Evolutionary conservation across 306 rosid genomes (phyloP).

Genomic region (Sicyos edulis): DNA sequence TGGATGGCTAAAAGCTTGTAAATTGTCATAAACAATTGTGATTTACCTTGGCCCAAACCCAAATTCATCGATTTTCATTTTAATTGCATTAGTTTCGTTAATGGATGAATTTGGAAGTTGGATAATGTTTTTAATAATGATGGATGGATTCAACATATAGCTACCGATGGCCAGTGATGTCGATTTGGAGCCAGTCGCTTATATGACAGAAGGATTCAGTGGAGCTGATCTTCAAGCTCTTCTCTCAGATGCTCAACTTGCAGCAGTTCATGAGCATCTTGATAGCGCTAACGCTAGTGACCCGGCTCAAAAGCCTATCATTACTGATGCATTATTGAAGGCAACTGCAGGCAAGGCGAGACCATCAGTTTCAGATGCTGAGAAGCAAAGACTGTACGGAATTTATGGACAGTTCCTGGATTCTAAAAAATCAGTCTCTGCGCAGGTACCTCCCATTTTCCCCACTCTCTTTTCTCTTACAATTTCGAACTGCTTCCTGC

Average conservation of each 20-base stretch:
- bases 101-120: neutral
- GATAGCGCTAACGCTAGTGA: slow-evolving; percentile 29
- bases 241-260: slow-evolving; percentile 93
- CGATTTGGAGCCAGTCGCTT: slow-evolving; percentile 66
- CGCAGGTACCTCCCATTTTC: slow-evolving; percentile 47
- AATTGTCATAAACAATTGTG: neutral
- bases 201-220: slow-evolving; percentile 81
- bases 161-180: slow-evolving; percentile 60
- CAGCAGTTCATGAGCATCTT: slow-evolving; percentile 85
- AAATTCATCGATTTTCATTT: neutral
- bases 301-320: slow-evolving; percentile 50
- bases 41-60: neutral
- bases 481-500: neutral
- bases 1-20: neutral
- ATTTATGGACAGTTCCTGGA: slow-evolving; percentile 73
- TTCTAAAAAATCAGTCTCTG: slow-evolving; percentile 69
- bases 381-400: slow-evolving; percentile 63
- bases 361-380: slow-evolving; percentile 81
- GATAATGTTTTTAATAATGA: neutral
- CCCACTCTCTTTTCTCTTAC: slow-evolving; percentile 5
- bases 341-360: slow-evolving; percentile 58
- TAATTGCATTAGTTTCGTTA: neutral
- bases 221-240: slow-evolving; percentile 98
- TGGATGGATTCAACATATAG: slow-evolving; percentile 34
- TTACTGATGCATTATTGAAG: slow-evolving; percentile 59